These are phyloP conservation scores for Diaporthe eres DNA, from an alignment of 2,329 filamentous ascomycete genomes.

Conservation along the genomic window DNA sequence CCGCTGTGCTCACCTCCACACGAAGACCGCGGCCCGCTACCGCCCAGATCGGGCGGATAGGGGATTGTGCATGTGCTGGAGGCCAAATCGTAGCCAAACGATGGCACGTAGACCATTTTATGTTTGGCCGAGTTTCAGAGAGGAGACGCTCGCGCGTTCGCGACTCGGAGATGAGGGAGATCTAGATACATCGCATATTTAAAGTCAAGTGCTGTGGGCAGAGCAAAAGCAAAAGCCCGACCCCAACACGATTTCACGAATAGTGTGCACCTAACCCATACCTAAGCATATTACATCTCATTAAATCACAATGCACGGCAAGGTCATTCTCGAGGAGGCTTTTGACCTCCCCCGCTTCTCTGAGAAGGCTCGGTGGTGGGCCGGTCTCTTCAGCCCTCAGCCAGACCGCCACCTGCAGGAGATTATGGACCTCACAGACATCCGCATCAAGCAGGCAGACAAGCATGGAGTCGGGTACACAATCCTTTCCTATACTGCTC, in stretches of 20 bases:
- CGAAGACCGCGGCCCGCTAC: background rate
- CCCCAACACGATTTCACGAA: background rate
- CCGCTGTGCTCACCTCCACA: background rate
- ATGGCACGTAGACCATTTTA: background rate
- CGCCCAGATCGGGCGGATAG: background rate
- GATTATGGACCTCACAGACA: conserved; percentile 60
- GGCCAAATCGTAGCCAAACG: background rate
- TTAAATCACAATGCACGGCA: conserved; percentile 65
- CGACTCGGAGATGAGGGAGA: background rate
- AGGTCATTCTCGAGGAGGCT: conserved; percentile 74
- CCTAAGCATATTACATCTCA: background rate
- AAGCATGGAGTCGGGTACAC: conserved; percentile 45
- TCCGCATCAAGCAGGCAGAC: conserved; percentile 59
- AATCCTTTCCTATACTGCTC: conserved; percentile 61
- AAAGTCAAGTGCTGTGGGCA: conserved; percentile 15
- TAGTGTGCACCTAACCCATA: background rate
- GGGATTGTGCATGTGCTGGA: background rate
- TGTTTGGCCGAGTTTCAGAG: background rate
- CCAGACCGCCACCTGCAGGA: conserved; percentile 70
- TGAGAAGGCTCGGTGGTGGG: conserved; percentile 74
- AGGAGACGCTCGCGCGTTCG: background rate
- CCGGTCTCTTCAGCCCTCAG: conserved; percentile 70
- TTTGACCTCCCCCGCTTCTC: conserved; percentile 71
- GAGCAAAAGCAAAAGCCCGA: background rate
- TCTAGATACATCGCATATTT: conserved; percentile 10